Base-by-base conservation (phyloP, 352 stramenopile genomes). In the Globisporangium yorkense region DNA sequence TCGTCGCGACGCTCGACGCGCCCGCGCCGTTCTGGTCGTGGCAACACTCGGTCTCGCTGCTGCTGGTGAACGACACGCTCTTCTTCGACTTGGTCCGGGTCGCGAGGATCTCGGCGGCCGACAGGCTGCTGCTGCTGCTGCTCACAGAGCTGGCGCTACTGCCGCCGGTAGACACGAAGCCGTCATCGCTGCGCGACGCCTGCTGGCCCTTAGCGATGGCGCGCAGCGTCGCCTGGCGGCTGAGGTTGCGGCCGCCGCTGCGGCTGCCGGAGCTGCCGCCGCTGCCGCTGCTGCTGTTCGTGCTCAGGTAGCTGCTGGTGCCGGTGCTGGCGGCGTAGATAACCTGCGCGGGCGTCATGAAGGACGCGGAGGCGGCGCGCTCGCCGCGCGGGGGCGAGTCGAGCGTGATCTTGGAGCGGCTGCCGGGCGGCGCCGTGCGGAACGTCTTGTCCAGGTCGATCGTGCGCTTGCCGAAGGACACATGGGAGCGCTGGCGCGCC, bases 41-140 rank as follows among this genome's bases (percentile, higher is more conserved):
- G 39, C 59, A 57, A 37, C 59, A 63, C 45, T 56, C 59, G 37
- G 39, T 63, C 18, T 71, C 57, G 13, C 48, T 68, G 13, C 48
- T 68, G 46, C 70, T 63, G 31, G 75, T n/a, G 57, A 88, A 88
- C 49, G 78, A 85, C 16, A 88, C 78, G 21, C 71, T 82, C 57
- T 88, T 88, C 53, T 73, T 76, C 35, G 71, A 61, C 59, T 72
- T 78, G 69, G 57, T 67, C 50, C n/a, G 59, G 44, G 9, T 46
- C 40, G 59, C 54, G 20, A 61, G 52, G 44, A 61, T 33, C 46
- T 35, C 47, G 12, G 52, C 52, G 41, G 48, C 60, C n/a, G 44
- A 47, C 20, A 33, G 41, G 15, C 15, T 55, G 39, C 40, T 51
- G 31, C 49, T 70, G 52, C 33, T 16, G 18, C 48, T 51, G 21